phyloP scores from a whole-genome alignment of 2,329 filamentous ascomycete species.

The Monosporascus sp. region DNA sequence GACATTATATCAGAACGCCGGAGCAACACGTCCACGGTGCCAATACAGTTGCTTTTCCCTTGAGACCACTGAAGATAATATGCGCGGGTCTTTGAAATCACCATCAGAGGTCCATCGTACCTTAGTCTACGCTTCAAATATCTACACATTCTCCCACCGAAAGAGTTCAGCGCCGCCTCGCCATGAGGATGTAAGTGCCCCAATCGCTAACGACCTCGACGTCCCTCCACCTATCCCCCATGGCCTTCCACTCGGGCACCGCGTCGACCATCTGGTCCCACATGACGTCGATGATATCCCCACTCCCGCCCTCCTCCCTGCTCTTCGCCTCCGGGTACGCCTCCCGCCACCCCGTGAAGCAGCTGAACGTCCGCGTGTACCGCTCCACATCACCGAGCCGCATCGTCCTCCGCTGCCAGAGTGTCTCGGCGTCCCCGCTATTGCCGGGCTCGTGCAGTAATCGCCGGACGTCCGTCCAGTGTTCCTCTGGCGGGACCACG shows the following conservation, averaged over 20 bases:
- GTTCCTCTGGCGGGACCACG: conserved; percentile 43
- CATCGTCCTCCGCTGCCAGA: conserved; percentile 49
- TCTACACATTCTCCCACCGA: background rate
- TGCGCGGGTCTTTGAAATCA: no score
- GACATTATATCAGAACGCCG: no score
- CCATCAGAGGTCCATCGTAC: no score
- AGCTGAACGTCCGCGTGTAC: conserved; percentile 58
- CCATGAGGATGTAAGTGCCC: conserved; percentile 56
- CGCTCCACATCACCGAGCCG: conserved; percentile 54
- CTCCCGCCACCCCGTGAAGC: conserved; percentile 54
- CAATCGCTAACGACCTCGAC: conserved; percentile 53
- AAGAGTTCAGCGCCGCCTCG: conserved; percentile 34
- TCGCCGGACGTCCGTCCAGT: conserved; percentile 49
- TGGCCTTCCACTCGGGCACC: conserved; percentile 47
- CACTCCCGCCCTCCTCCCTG: conserved; percentile 48
- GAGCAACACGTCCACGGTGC: no score
- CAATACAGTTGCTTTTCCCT: no score
- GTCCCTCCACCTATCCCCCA: conserved; percentile 46
- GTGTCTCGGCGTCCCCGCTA: conserved; percentile 30
- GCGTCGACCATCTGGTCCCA: conserved; percentile 51
- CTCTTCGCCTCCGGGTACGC: conserved; percentile 45
- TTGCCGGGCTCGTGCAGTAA: conserved; percentile 53
- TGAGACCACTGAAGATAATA: no score
- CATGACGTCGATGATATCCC: conserved; percentile 58
- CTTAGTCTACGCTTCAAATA: background rate